Evolutionary conservation across 768 basidiomycete genomes (phyloP), one percentile per base, ranked within the genome.

Genomic region (Hygrophoropsis aurantiaca): DNA sequence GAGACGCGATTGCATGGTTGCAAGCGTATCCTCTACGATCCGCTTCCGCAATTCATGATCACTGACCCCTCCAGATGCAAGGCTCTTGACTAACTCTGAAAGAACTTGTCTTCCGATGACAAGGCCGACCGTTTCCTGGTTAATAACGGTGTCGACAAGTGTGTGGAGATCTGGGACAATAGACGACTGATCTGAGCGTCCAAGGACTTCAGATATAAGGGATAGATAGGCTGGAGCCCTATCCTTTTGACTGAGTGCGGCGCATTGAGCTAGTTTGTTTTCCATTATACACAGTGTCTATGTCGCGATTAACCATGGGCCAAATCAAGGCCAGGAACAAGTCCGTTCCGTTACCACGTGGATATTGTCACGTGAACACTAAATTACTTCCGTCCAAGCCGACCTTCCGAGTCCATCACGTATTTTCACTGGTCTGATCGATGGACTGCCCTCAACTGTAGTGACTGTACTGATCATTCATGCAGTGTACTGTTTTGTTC

Each of bases 101-200:
- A 97, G 74, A 23, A 94, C 85, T 57, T 92, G 87, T 56, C 94
- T 79, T 20, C 88, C 91, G 25, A 94, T 87, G 43, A 97, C 92
- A 55, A 93, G 81, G 38, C 90, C 87, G 41, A 85, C 81, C 50
- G 71, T 75, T 55, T 92, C 90, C 52, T 90, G 85, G 62, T 89
- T 87, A 50, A 91, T 83, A 51, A 90, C 86, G 55, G 84, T 80
- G 58, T 91, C 82, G 49, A 94, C 82, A 52, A 94, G 76, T 5
- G 75, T 61, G 53, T 85, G 87, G 19, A 94, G 67, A 64, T 89
- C 84, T 27, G 62, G 56, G 16, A 73, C 66, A 35, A 85, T 65
- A 8, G 66, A 58, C 11, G 74, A 48, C 18, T 68, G 68, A 55
- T 79, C 72, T 44, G 74, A 55, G 40, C 77, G 72, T 7, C 82